phyloP scores from a whole-genome alignment of 331 rosid species.

The Quercus phellos region DNA sequence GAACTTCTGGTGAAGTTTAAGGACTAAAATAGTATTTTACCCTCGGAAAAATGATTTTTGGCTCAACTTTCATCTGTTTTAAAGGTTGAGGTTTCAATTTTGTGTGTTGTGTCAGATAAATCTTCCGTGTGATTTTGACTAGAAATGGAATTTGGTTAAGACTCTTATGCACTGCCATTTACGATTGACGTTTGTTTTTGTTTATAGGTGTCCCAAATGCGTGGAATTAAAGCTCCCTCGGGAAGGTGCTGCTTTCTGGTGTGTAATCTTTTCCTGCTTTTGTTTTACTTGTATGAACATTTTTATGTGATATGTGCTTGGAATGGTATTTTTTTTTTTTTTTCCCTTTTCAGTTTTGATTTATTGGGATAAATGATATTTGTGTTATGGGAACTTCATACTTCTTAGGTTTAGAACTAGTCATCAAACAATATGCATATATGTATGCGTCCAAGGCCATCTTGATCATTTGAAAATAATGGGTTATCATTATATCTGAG shows the following conservation, averaged over 20 bases:
- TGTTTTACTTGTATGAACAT: background rate
- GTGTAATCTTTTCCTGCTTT: constrained; percentile 27
- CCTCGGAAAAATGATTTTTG: background rate
- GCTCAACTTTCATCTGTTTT: background rate
- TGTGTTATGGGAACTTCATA: background rate
- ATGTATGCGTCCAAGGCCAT: too few relatives aligned
- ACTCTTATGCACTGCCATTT: background rate
- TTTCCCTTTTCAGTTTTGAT: background rate
- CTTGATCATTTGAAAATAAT: too few relatives aligned
- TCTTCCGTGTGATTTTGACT: too few relatives aligned
- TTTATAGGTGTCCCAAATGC: constrained; percentile 91
- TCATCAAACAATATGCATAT: too few relatives aligned
- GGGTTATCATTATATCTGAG: too few relatives aligned
- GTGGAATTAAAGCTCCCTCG: constrained; percentile 88
- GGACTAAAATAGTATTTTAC: too few relatives aligned
- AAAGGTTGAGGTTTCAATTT: background rate
- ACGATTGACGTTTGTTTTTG: background rate
- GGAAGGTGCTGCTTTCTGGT: constrained; percentile 90
- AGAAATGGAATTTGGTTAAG: too few relatives aligned
- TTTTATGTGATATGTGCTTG: background rate
- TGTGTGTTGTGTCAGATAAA: too few relatives aligned
- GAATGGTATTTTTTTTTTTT: too few relatives aligned
- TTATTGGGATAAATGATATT: too few relatives aligned
- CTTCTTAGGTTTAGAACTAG: too few relatives aligned
- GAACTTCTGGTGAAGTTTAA: too few relatives aligned